Evolutionary conservation across 2,329 filamentous ascomycete species (phyloP), one percentile per base, ranked within the genome.

Genomic region (Talaromyces sp.): DNA sequence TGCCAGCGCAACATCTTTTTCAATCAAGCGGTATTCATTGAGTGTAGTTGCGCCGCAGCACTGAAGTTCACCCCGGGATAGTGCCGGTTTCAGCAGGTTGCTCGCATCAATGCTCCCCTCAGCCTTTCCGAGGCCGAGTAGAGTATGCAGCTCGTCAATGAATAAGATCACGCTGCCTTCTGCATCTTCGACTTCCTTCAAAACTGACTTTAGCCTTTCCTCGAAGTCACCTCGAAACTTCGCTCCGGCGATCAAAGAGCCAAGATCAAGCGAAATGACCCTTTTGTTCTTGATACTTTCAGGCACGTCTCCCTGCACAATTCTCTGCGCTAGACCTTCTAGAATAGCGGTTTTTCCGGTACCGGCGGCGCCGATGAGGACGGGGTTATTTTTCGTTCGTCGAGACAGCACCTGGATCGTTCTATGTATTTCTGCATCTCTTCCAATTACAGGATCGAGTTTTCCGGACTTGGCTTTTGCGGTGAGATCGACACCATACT

Each of bases 171-270:
- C 89, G 62, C 91, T 86, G 37, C 95, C 95, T 58, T 96, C 83
- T 1, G 93, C 91, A 66, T 96, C 87, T 75, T 96, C 87, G 11
- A 96, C 93, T 75, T 98, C 95, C 70, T 90, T 92, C 72, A 99
- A 76, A 1, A 98, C 92, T 67, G 88, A 88, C 76, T 98, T 98
- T 64, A 98, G 74, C 46, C 95, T 84, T 74, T 99, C 95, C 74
- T 99, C 95, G 64, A 99, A 98, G 70, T 99, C 95, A 56, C 95
- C 95, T 55, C 95, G 82, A 70, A 95, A 99, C 72, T 97, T 98
- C 48, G 95, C 93, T 56, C 95, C 95, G 1, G 95, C 95, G 69
- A 99, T 97, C 16, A 99, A 84, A 39, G 91, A 92, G 1, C 95
- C 95, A 5, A 99, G 82, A 70, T 99, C 95, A 40, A 98, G 78